Base-by-base conservation (phyloP, 1,284 basidiomycete species). In the Gymnopus androsaceus region DNA sequence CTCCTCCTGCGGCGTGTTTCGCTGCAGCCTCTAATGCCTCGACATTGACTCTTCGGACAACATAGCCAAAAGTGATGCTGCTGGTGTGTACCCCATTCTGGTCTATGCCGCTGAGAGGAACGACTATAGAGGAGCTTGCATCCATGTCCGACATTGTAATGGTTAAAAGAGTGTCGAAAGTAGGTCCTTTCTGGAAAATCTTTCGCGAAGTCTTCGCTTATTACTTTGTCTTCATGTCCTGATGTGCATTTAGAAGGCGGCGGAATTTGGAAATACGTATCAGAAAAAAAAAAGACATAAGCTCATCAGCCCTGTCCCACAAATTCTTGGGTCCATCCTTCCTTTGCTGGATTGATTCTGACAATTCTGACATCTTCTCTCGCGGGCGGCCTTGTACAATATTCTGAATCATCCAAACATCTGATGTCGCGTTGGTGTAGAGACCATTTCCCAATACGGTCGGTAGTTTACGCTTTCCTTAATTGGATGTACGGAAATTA, bases 41-140 rank as follows among this genome's bases (percentile, higher is more conserved):
- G n/a, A 36, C 42, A 21, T 53, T 27, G 23, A 53, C 23, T 12
- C n/a, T 19, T n/a, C 41, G n/a, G 25, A 53, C 41, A n/a, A 53
- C 51, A 27, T 53, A 53, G 4, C 51, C 51, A 23, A 53, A 42
- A 4, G 51, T 53, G 30, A 53, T 46, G 23, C 51, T 53, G 23
- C 40, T 53, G 11, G 51, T 53, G 42, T 53, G 51, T 1, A 53
- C 51, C 5, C 51, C 51, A 27, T 45, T 53, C 31, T 45, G 51
- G 34, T 53, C 51, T 8, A 53, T 42, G 25, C 31, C 30, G n/a
- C 51, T 53, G 23, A 53, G 51, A 25, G 51, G 51, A 53, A 47
- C 37, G 45, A 55, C n/a, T 3, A 53, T 17, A 23, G 42, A n/a
- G n/a, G n/a, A n/a, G n/a, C n/a, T n/a, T n/a, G n/a, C n/a, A n/a